These are phyloP conservation scores for Triangularia verruculosa DNA, from an alignment of 2,329 filamentous ascomycete genomes.

Conservation along the genomic window DNA sequence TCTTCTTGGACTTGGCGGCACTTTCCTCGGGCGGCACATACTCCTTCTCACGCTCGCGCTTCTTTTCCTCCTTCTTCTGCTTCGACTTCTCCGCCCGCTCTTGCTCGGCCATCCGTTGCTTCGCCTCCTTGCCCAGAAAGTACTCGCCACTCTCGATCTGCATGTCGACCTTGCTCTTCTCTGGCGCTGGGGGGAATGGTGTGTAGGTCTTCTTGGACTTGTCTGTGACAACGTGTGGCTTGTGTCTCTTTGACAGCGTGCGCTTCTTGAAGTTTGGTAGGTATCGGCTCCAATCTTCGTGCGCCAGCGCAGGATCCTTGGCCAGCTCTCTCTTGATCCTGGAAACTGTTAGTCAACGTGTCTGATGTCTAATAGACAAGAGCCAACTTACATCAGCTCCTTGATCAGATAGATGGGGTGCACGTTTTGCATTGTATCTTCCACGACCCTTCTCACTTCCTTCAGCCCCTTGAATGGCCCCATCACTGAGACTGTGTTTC, in stretches of 20 bases:
- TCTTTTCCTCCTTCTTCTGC: conserved; percentile 83
- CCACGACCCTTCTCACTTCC: conserved; percentile 82
- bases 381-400: conserved; percentile 26
- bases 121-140: conserved; percentile 89
- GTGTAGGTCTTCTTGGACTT: conserved; percentile 95
- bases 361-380: not conserved
- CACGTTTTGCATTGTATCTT: conserved; percentile 96
- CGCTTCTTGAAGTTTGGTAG: conserved; percentile 96
- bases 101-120: conserved; percentile 77
- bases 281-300: conserved; percentile 94
- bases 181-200: conserved; percentile 91
- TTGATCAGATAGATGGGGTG: conserved; percentile 78
- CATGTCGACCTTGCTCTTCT: conserved; percentile 98
- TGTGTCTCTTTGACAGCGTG: conserved; percentile 77
- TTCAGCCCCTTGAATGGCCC: conserved; percentile 91
- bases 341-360: not conserved
- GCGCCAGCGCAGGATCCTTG: conserved; percentile 75
- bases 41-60: conserved; percentile 78
- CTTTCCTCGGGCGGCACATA: conserved; percentile 84
- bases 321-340: conserved; percentile 56
- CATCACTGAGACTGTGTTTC: conserved; percentile 92
- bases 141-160: conserved; percentile 99
- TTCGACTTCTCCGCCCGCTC: conserved; percentile 81
- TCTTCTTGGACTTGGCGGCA: conserved; percentile 61
- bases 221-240: conserved; percentile 83